Evolutionary conservation across 2,329 filamentous ascomycete species (phyloP).

Genomic region (Leptodontidium sp.): DNA sequence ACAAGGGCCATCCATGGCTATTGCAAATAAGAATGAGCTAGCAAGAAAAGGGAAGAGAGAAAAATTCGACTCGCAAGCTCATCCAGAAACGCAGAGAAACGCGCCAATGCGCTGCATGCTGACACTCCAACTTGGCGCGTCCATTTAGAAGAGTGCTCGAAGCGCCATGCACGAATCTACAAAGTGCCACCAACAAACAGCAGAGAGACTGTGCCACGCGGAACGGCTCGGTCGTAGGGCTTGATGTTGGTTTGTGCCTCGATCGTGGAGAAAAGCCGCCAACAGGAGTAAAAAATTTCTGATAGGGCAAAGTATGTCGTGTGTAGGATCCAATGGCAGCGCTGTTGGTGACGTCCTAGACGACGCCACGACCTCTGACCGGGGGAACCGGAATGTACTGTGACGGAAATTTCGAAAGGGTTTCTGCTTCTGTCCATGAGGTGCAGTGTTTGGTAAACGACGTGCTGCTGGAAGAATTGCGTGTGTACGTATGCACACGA

Average conservation of each 20-base stretch:
- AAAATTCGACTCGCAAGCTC: neutral
- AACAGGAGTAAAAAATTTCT: conserved; percentile 11
- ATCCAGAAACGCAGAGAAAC: neutral
- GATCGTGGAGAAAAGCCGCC: conserved; percentile 8
- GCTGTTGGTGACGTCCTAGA: conserved; percentile 1
- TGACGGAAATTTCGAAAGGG: neutral
- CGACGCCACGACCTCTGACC: neutral
- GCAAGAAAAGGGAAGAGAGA: too few species aligned
- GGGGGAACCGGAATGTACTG: neutral
- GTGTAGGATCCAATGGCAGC: neutral
- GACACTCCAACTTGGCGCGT: neutral
- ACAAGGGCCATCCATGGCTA: too few species aligned
- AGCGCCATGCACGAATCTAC: conserved; percentile 12
- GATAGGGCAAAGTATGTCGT: conserved; percentile 9
- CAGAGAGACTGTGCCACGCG: conserved; percentile 10
- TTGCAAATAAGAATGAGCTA: too few species aligned
- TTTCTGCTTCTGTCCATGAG: conserved; percentile 3
- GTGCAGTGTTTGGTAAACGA: neutral
- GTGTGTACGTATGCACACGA: conserved; percentile 2
- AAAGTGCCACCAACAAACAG: conserved; percentile 1
- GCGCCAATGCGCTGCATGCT: conserved; percentile 7
- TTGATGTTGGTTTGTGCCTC: neutral
- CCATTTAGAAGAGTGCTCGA: conserved; percentile 4
- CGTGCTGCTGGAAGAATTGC: conserved; percentile 4
- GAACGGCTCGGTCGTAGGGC: conserved; percentile 16